Conservation (phyloP, 139 green algal genomes). For the Astrephomene gubernaculifera region DNA sequence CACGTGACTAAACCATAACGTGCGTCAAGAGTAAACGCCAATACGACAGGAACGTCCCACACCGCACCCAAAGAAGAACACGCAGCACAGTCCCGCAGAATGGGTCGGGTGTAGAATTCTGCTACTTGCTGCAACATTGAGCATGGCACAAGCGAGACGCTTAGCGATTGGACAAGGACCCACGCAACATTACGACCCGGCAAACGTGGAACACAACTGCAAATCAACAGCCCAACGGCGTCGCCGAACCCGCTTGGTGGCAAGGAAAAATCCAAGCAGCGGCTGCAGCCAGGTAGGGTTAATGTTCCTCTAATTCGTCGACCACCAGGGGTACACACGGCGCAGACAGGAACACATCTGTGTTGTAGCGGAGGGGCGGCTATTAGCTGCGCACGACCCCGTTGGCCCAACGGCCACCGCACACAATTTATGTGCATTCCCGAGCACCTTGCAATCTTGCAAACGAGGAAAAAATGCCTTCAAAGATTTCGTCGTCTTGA, state of each 20-base stretch:
- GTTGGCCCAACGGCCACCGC: not conserved
- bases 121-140: too few relatives aligned
- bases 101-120: too few relatives aligned
- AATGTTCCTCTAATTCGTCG: not conserved
- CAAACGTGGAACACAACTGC: constrained; percentile 23
- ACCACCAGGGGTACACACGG: constrained; percentile 7
- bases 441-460: constrained; percentile 22
- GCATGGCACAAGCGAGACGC: too few relatives aligned
- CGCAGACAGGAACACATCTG: constrained; percentile 10
- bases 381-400: not conserved
- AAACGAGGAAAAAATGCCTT: constrained; percentile 29
- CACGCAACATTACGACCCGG: too few relatives aligned
- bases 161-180: not conserved
- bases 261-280: constrained; percentile 24
- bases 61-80: too few relatives aligned
- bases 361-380: not conserved
- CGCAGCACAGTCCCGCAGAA: too few relatives aligned
- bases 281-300: not conserved
- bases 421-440: constrained; percentile 33
- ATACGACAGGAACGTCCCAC: too few relatives aligned
- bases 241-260: constrained; percentile 8
- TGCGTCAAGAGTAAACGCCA: too few relatives aligned
- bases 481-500: constrained; percentile 32
- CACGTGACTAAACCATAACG: too few relatives aligned
- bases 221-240: not conserved